Base-by-base conservation (phyloP, 2,329 filamentous ascomycete species). In the Stagonosporopsis vannaccii region DNA sequence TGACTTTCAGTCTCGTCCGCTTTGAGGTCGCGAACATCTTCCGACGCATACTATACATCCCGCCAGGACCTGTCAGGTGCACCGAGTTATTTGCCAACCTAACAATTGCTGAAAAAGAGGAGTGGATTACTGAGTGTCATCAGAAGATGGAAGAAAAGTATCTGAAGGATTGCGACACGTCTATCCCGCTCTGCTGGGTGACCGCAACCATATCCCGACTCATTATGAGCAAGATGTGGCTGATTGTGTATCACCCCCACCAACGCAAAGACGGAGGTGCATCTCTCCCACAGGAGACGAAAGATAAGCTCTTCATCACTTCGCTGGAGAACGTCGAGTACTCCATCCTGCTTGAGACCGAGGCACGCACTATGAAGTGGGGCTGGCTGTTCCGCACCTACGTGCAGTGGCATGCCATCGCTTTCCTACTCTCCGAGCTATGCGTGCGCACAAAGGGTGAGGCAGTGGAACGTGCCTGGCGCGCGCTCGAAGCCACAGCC, bases 291-390 rank as follows among this genome's bases (percentile, higher is more conserved):
- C 81, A 84, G 45, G 87, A 87, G 43, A 85, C 85, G 8, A 85
- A 86, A 53, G 85, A 91, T 59, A 87, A 87, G 54, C 80, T 93
- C 1, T 90, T 92, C 70, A 77, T 88, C 22, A 89, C 88, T 0
- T 87, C 89, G 2, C 82, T 93, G 23, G 90, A 93, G 66, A 86
- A 92, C 23, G 83, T 92, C 42, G 90, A 93, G 72, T 87, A 90
- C 69, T 85, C 85, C 17, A 79, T 87, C 44, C 80, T 90, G 1
- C 77, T 92, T 13, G 85, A 89, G 64, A 85, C 82, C 0, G 87
- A 91, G 63, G 78, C 81, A 32, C 79, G 82, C 12, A 88, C 84
- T 0, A 79, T 81, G 65, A 84, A 85, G 66, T 89, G 86, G 86
- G 80, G 82, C 35, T 89, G 87, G 87, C 77, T 88, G 0, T 87